phyloP scores from a whole-genome alignment of 164 flowering plant species.

The Brasenia schreberi region DNA sequence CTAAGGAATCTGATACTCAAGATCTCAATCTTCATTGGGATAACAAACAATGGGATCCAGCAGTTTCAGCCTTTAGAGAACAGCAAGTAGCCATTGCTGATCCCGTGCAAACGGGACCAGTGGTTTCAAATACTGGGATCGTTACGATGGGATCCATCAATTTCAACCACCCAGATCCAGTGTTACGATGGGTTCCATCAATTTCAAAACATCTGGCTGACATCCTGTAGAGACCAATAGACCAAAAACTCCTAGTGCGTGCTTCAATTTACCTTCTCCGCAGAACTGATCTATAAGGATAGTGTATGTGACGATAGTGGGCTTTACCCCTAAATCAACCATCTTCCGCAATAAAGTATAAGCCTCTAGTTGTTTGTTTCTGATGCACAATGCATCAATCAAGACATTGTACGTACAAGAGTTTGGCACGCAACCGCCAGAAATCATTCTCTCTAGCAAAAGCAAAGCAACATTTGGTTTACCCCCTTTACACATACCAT shows the following conservation, averaged over 20 bases:
- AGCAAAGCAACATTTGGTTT: slow-evolving; percentile 30
- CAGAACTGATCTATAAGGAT: slow-evolving; percentile 39
- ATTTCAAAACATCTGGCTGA: slow-evolving; percentile 50
- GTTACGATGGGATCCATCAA: too few relatives aligned
- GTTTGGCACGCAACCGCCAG: slow-evolving; percentile 40
- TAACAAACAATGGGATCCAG: too few relatives aligned
- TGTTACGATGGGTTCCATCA: too few relatives aligned
- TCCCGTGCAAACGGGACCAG: too few relatives aligned
- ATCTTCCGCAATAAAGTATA: slow-evolving; percentile 31
- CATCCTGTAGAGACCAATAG: slow-evolving; percentile 42
- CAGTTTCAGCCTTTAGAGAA: too few relatives aligned
- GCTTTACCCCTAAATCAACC: slow-evolving; percentile 30
- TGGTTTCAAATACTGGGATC: too few relatives aligned
- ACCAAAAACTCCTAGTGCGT: slow-evolving; percentile 31
- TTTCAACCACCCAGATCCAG: too few relatives aligned
- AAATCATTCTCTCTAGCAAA: slow-evolving; percentile 44
- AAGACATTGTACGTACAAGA: slow-evolving; percentile 45
- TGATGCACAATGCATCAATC: slow-evolving; percentile 53
- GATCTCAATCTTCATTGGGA: too few relatives aligned
- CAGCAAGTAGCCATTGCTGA: too few relatives aligned
- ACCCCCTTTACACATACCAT: slow-evolving; percentile 58
- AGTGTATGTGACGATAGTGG: too few relatives aligned
- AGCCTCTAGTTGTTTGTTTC: slow-evolving; percentile 39
- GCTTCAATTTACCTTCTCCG: slow-evolving; percentile 36
- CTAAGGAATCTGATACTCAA: too few relatives aligned